These are phyloP conservation scores for Pseudogymnoascus sp. DNA, from an alignment of 2,329 filamentous ascomycete genomes.

Conservation along the genomic window DNA sequence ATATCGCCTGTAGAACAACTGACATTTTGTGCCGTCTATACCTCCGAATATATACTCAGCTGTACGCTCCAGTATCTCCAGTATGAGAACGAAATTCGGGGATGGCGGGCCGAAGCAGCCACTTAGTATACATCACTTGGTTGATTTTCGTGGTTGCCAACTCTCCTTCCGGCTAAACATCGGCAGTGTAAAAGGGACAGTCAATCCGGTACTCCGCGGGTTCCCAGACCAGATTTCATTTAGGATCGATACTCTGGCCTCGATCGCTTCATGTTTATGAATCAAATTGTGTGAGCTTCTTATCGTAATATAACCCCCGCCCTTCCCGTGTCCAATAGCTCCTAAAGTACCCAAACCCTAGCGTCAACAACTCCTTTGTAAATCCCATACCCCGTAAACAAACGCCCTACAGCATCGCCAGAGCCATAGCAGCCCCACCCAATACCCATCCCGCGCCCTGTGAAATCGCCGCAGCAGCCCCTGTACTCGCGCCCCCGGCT, in stretches of 20 bases:
- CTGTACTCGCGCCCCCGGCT: constrained; percentile 7
- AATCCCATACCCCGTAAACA: neutral
- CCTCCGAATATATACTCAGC: neutral
- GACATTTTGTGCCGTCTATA: neutral
- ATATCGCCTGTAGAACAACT: neutral
- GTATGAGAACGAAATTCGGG: neutral
- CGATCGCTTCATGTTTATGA: neutral
- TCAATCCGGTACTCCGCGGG: neutral
- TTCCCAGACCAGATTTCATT: neutral
- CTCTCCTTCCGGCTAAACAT: neutral
- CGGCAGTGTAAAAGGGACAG: neutral
- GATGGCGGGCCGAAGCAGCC: neutral
- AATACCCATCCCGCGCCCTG: constrained; percentile 13
- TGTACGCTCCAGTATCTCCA: neutral
- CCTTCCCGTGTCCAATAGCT: neutral
- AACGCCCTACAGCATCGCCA: constrained; percentile 12
- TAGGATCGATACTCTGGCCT: neutral
- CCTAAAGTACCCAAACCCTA: neutral
- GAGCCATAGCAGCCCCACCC: constrained; percentile 16
- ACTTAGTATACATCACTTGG: neutral
- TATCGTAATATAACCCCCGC: neutral
- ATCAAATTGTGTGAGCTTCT: neutral
- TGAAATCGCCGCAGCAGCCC: constrained; percentile 12
- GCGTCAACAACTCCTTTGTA: neutral
- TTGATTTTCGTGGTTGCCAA: neutral